A percentile compares a stretch with the other conserved stretches of the same genome.
Evolutionary conservation across 2,329 filamentous ascomycete species (phyloP).

Genomic region (Sordariomycetes sp.): DNA sequence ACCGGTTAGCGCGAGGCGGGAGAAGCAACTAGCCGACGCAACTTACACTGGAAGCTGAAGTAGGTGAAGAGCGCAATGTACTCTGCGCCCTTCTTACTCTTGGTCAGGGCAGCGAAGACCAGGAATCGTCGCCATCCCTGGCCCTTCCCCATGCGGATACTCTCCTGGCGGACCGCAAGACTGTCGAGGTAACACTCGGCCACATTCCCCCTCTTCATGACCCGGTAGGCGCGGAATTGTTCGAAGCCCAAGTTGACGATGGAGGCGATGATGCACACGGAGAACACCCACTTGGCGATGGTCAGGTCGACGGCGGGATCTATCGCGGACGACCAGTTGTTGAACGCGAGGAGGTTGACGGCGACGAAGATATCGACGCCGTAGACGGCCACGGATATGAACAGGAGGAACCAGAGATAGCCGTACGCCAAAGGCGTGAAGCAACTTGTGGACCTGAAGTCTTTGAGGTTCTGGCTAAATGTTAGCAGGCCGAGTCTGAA

Average conservation of each 20-base stretch:
- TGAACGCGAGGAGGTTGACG: conserved; percentile 79
- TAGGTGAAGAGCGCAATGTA: conserved; percentile 88
- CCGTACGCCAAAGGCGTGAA: conserved; percentile 69
- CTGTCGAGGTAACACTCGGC: conserved; percentile 87
- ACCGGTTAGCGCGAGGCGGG: conserved; percentile 6
- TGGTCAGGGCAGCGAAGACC: conserved; percentile 86
- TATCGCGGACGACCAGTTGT: conserved; percentile 79
- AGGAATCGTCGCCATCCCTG: conserved; percentile 82
- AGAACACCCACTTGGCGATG: conserved; percentile 91
- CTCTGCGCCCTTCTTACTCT: conserved; percentile 81
- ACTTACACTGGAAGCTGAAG: conserved; percentile 59
- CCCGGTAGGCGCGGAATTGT: conserved; percentile 66
- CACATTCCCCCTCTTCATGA: conserved; percentile 76
- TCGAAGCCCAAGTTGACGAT: conserved; percentile 74
- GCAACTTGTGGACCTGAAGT: conserved; percentile 79
- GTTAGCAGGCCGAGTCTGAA: background rate
- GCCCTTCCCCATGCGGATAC: conserved; percentile 61
- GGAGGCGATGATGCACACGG: conserved; percentile 81
- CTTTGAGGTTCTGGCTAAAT: conserved; percentile 34
- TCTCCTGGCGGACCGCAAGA: conserved; percentile 75
- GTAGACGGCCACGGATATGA: conserved; percentile 77
- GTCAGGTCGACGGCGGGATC: conserved; percentile 65
- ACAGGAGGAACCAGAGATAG: conserved; percentile 71
- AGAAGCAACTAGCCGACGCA: background rate
- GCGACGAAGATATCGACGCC: conserved; percentile 87